Percentiles rank a stretch among this genome's conserved stretches.
Evolutionary conservation across 2,329 filamentous ascomycete genomes (phyloP).

Genomic region (Diatrype stigma): DNA sequence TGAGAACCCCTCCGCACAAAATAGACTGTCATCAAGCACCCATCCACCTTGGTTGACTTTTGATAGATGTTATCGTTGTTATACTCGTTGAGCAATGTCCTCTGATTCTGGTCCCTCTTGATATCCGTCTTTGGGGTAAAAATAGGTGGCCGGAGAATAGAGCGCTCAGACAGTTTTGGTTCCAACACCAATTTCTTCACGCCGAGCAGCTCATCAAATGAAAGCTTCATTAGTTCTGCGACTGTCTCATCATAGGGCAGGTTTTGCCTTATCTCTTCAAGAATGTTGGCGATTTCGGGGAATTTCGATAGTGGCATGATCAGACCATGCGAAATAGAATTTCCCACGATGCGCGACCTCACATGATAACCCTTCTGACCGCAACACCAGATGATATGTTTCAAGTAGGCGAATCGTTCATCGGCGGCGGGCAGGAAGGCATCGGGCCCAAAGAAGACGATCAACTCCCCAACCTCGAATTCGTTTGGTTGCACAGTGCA

Average conservation of each 20-base stretch:
- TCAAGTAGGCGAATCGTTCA: not conserved
- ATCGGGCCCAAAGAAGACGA: conserved; percentile 24
- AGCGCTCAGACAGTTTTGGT: not conserved
- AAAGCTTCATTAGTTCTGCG: conserved; percentile 4
- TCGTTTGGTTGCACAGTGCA: conserved; percentile 12
- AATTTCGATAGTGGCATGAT: conserved; percentile 11
- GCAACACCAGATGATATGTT: conserved; percentile 4
- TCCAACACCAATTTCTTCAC: conserved; percentile 7
- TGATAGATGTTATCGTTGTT: conserved; percentile 9
- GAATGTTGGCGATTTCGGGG: conserved; percentile 8
- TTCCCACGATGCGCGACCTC: conserved; percentile 10
- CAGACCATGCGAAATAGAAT: conserved; percentile 18
- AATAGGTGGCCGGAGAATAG: conserved; percentile 9
- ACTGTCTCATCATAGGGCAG: not conserved
- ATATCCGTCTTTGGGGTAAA: conserved; percentile 22
- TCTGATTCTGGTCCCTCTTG: conserved; percentile 23
- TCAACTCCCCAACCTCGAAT: conserved; percentile 13
- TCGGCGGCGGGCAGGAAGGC: conserved; percentile 19
- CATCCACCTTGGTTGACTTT: conserved; percentile 11
- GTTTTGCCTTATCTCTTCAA: not conserved
- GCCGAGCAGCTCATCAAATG: conserved; percentile 16
- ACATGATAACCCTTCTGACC: conserved; percentile 18
- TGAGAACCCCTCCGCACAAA: conserved; percentile 4
- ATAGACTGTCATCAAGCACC: conserved; percentile 10
- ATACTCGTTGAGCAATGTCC: conserved; percentile 22